A percentile compares a stretch with the other conserved stretches of the same genome.
These are phyloP conservation scores for Ambrosia trifida DNA, from an alignment of 129 eudicot genomes.

Conservation along the genomic window DNA sequence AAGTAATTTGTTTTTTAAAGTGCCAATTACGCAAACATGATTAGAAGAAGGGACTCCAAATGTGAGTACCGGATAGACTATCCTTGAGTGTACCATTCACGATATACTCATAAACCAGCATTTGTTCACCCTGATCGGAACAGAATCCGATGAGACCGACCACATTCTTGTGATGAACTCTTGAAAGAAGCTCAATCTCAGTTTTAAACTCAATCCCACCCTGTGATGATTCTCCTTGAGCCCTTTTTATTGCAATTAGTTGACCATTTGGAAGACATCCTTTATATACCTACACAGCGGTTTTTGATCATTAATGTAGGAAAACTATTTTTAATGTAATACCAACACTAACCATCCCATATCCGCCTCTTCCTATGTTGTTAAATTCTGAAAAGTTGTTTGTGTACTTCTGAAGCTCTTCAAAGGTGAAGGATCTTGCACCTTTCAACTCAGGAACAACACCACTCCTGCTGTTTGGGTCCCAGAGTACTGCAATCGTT, in stretches of 20 bases:
- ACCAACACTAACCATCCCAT: constrained; percentile 42
- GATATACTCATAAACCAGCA: constrained; percentile 50
- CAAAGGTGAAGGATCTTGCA: constrained; percentile 51
- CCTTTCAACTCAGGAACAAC: constrained; percentile 61
- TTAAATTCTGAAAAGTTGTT: constrained; percentile 40
- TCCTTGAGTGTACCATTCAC: constrained; percentile 36
- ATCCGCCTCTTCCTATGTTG: constrained; percentile 51
- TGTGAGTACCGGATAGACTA: constrained; percentile 35
- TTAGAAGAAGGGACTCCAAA: neutral
- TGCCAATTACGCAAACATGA: neutral
- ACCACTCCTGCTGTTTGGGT: constrained; percentile 37
- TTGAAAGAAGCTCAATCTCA: constrained; percentile 53
- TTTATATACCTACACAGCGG: constrained; percentile 38
- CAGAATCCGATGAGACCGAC: constrained; percentile 51
- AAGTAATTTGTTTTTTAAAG: neutral
- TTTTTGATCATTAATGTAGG: neutral
- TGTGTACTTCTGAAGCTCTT: constrained; percentile 53
- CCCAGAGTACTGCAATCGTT: constrained; percentile 54
- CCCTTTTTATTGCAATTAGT: constrained; percentile 45
- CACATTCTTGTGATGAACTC: constrained; percentile 51
- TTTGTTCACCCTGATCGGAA: constrained; percentile 45
- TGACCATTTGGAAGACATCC: constrained; percentile 42
- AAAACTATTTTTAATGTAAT: neutral
- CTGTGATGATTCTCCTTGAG: constrained; percentile 42
- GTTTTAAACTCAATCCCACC: constrained; percentile 50